Conservation (phyloP, 202 grass and related monocot species). For the Brachypodium distachyon region DNA sequence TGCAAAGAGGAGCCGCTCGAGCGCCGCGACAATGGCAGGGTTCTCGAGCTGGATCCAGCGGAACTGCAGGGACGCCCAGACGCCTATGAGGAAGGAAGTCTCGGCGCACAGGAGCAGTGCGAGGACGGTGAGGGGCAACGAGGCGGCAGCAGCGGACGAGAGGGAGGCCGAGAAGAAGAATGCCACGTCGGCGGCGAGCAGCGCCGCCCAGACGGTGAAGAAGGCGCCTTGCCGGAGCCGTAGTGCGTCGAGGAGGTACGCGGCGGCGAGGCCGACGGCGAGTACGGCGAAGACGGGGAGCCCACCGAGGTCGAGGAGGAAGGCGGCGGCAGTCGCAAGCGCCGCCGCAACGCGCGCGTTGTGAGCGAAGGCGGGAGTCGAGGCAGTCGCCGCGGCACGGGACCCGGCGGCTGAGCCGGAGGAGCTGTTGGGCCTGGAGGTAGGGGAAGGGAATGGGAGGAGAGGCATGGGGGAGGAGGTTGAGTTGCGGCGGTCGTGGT, state of each 20-base stretch:
- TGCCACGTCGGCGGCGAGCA: conserved; percentile 60
- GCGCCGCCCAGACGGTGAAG: conserved; percentile 76
- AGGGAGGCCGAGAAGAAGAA: conserved; percentile 90
- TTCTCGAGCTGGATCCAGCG: conserved; percentile 98
- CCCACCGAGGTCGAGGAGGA: conserved; percentile 90
- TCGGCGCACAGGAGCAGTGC: conserved; percentile 83
- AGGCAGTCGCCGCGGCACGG: conserved; percentile 3
- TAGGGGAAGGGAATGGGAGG: conserved; percentile 15
- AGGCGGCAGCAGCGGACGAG: conserved; percentile 37
- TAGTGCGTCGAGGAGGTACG: conserved; percentile 84
- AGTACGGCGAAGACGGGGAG: conserved; percentile 67
- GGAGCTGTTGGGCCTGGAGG: conserved; percentile 11
- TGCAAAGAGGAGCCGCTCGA: conserved; percentile 83
- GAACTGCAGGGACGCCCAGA: conserved; percentile 94
- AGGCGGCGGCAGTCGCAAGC: conserved; percentile 63
- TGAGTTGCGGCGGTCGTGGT: conserved; percentile 35
- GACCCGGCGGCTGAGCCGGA: background rate
- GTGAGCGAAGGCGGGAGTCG: conserved; percentile 51
- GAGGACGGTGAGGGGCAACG: conserved; percentile 56
- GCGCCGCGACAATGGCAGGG: conserved; percentile 64
- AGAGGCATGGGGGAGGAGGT: conserved; percentile 42
- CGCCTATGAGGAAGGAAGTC: conserved; percentile 87
- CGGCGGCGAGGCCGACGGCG: conserved; percentile 56
- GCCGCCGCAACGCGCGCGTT: conserved; percentile 63
- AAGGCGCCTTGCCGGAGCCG: conserved; percentile 54